Evolutionary conservation across 768 basidiomycete genomes (phyloP), one percentile per base, ranked within the genome.

Genomic region (Phanerochaete carnosa): DNA sequence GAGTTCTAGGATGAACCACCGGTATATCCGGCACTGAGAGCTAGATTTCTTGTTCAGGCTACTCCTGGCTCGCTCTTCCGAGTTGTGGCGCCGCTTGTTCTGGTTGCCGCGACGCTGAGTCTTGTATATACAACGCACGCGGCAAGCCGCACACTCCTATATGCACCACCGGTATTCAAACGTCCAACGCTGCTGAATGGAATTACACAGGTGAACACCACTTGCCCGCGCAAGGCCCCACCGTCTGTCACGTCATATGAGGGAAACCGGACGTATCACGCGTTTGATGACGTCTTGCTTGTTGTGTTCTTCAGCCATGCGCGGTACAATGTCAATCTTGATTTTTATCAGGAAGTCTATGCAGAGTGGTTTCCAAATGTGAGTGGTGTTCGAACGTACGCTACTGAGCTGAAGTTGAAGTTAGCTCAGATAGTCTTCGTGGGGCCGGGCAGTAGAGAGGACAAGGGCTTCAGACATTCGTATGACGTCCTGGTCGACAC

Each of bases 291-390:
- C 47, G 62, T 82, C 15, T 68, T 82, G 12, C 66, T 83, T 33
- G 65, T 82, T 50, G 79, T 81, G 9, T 83, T 82, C 69, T 82
- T 82, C 59, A 82, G 80, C 51, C 81, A 82, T 58, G 66, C 77
- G 25, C 68, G 80, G 47, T 83, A 82, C 55, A 72, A 80, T 63
- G 69, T 68, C 32, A 81, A 82, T 59, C 61, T 82, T 26, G 80
- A 82, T 59, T 77, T 69, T 59, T 78, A 82, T 60, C 73, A 68
- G 59, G 76, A 79, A 65, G 77, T 80, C 3, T 83, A 83, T 55
- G 68, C 74, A 9, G 73, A 75, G 55, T 81, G 75, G 70, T 83
- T 82, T 62, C 80, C 80, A 6, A 82, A 82, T 61, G 82, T 79
- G 64, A 64, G 78, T 65, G 30, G 2, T 2, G 2, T 22, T 25